Percentiles rank a stretch among this genome's conserved stretches.
phyloP scores from a whole-genome alignment of 495 filamentous ascomycete genomes.

The Neurospora pannonica region DNA sequence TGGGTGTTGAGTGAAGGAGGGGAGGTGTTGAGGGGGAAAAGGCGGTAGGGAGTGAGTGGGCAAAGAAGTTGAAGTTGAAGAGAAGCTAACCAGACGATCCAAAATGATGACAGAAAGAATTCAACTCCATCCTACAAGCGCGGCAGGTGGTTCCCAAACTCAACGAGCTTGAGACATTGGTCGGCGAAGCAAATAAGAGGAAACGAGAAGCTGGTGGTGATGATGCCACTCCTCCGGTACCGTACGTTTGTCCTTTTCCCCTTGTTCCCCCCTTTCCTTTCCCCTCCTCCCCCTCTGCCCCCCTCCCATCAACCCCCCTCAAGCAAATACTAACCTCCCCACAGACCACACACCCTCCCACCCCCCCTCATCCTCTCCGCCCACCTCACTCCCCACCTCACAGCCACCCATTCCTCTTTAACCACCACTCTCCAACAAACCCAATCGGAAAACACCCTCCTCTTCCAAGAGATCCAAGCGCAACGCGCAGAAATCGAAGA shows the following conservation, averaged over 20 bases:
- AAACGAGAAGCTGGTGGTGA: constrained; percentile 38
- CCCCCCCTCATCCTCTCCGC: constrained; percentile 56
- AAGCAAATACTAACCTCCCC: no score
- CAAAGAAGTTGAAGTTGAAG: constrained; percentile 6
- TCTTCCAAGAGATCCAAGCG: constrained; percentile 51
- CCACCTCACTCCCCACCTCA: constrained; percentile 60
- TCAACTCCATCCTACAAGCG: constrained; percentile 63
- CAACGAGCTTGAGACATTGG: constrained; percentile 73
- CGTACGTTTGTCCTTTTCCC: constrained; percentile 35
- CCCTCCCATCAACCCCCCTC: no score
- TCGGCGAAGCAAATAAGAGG: constrained; percentile 55
- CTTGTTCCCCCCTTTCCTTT: background rate
- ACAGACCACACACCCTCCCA: constrained; percentile 72
- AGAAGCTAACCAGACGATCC: background rate
- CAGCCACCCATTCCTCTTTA: constrained; percentile 49
- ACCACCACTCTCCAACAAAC: constrained; percentile 51
- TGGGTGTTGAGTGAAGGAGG: no score
- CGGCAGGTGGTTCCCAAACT: constrained; percentile 62
- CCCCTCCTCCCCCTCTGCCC: background rate
- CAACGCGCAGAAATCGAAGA: constrained; percentile 69
- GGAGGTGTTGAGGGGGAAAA: no score
- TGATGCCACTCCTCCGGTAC: constrained; percentile 23
- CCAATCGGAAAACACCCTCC: constrained; percentile 52
- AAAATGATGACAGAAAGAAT: constrained; percentile 46
- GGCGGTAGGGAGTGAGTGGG: background rate